Conservation (phyloP, 257 asterid genomes). For the Verbena officinalis region DNA sequence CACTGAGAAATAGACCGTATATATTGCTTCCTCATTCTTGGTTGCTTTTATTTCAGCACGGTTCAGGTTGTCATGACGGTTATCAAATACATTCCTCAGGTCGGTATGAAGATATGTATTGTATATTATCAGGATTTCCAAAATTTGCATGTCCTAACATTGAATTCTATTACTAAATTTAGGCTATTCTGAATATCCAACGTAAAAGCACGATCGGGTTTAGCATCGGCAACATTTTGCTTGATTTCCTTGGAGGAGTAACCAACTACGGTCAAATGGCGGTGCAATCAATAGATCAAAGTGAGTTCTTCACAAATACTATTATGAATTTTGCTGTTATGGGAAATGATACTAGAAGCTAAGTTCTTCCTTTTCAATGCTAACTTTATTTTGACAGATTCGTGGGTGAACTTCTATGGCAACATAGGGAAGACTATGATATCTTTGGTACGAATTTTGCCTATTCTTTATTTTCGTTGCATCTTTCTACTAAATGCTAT, state of each 20-base stretch:
- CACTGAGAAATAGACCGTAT: background rate
- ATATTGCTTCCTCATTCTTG: background rate
- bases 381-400: slow-evolving; percentile 44
- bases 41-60: slow-evolving; percentile 43
- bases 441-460: slow-evolving; percentile 64
- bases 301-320: slow-evolving; percentile 46
- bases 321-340: background rate
- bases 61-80: slow-evolving; percentile 77
- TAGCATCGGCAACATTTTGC: slow-evolving; percentile 91
- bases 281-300: slow-evolving; percentile 90
- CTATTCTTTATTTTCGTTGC: background rate
- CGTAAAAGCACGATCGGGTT: slow-evolving; percentile 88
- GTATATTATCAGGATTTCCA: slow-evolving; percentile 5
- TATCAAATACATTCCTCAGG: slow-evolving; percentile 87
- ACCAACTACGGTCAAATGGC: slow-evolving; percentile 81
- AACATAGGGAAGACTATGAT: slow-evolving; percentile 90
- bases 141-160: slow-evolving; percentile 5
- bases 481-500: too few species aligned
- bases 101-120: slow-evolving; percentile 24
- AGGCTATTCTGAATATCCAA: slow-evolving; percentile 73
- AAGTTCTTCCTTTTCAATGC: background rate
- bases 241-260: slow-evolving; percentile 84
- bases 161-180: slow-evolving; percentile 11
- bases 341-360: background rate
- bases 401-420: slow-evolving; percentile 89